Conservation (phyloP, 2,329 filamentous ascomycete genomes). For the Aspergillus sp. region DNA sequence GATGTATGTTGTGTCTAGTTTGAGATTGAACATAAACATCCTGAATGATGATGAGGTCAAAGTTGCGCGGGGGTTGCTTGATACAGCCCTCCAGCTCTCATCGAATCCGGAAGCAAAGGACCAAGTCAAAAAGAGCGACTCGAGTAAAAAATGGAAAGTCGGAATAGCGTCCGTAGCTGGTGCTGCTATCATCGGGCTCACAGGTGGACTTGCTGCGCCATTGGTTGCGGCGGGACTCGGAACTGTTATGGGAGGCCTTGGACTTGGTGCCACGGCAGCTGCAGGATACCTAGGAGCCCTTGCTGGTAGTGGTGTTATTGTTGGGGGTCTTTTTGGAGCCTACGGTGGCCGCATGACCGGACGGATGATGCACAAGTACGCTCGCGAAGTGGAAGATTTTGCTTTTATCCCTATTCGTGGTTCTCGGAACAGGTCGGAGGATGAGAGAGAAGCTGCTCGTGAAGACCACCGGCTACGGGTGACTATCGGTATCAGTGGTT, state of each 20-base stretch:
- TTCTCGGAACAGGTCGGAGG: conserved; percentile 41
- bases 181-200: conserved; percentile 79
- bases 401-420: conserved; percentile 72
- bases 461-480: conserved; percentile 68
- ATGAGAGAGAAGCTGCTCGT: conserved; percentile 35
- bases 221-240: conserved; percentile 76
- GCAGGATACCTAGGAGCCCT: conserved; percentile 75
- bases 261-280: conserved; percentile 67
- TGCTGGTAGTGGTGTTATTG: conserved; percentile 71
- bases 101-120: conserved; percentile 73
- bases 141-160: conserved; percentile 70
- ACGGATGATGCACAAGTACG: conserved; percentile 84
- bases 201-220: conserved; percentile 72
- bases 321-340: conserved; percentile 87
- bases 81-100: conserved; percentile 70
- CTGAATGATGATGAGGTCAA: conserved; percentile 69
- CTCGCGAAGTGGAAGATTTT: conserved; percentile 82
- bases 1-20: conserved; percentile 63
- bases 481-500: conserved; percentile 79
- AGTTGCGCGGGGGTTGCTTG: conserved; percentile 68
- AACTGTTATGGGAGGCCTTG: conserved; percentile 69
- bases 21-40: conserved; percentile 61
- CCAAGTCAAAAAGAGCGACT: conserved; percentile 62
- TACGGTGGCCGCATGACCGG: conserved; percentile 78
- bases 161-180: conserved; percentile 84